A percentile compares a stretch with the other conserved stretches of the same genome.
phyloP scores from a whole-genome alignment of 805 yeast genomes.

The Kodamaea nitidulidarum region DNA sequence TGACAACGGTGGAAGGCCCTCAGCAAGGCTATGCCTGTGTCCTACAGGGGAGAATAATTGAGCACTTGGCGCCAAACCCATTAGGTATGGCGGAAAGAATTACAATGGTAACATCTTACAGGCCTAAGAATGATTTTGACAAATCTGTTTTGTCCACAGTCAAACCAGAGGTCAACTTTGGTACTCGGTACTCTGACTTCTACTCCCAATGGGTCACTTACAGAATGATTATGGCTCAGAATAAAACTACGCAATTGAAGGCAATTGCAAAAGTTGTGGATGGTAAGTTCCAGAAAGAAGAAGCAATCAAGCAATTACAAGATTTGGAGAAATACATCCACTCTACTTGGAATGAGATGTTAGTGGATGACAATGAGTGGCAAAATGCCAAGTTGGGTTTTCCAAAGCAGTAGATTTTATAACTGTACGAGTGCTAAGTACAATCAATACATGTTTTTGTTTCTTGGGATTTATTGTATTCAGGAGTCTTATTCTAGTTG shows the following conservation, averaged over 20 bases:
- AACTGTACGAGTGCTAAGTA: too few species aligned
- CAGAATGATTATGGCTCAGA: constrained; percentile 24
- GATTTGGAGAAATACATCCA: constrained; percentile 22
- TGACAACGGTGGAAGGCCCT: constrained; percentile 31
- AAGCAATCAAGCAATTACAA: constrained; percentile 15
- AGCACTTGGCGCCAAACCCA: constrained; percentile 47
- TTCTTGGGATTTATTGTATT: too few species aligned
- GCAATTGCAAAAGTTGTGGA: constrained; percentile 12
- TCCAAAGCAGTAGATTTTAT: background rate
- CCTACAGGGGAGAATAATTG: constrained; percentile 45
- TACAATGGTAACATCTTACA: constrained; percentile 40
- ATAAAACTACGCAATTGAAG: constrained; percentile 22
- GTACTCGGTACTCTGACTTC: constrained; percentile 32
- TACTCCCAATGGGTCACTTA: constrained; percentile 37
- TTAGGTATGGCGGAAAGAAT: constrained; percentile 34
- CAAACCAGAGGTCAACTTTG: constrained; percentile 37
- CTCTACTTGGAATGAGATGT: constrained; percentile 32
- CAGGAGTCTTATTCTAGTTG: too few species aligned
- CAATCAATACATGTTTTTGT: too few species aligned
- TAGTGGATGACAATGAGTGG: constrained; percentile 17
- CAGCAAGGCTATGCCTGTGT: constrained; percentile 47
- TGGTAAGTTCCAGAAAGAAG: constrained; percentile 24
- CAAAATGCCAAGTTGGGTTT: constrained; percentile 9
- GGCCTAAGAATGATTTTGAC: constrained; percentile 31
- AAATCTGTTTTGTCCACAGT: constrained; percentile 33